Evolutionary conservation across 2,329 filamentous ascomycete species (phyloP).

Genomic region (Colletotrichum lini): DNA sequence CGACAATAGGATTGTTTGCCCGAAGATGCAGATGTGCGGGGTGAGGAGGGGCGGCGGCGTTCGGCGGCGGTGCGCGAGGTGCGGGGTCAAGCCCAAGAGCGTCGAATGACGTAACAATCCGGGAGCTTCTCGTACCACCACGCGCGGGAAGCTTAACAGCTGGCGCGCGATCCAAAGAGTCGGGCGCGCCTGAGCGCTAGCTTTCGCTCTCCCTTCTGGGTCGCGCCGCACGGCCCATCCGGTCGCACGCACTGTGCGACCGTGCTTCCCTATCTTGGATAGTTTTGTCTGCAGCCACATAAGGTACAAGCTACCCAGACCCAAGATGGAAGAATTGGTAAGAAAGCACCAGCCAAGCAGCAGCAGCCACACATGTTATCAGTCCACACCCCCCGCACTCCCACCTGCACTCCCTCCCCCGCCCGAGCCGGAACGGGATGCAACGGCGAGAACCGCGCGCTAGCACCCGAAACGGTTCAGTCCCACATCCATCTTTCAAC

Average conservation of each 20-base stretch:
- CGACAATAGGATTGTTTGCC: background rate
- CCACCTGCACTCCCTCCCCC: conserved; percentile 12
- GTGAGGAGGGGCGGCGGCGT: conserved; percentile 1
- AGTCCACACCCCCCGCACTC: background rate
- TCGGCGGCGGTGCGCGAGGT: conserved; percentile 1
- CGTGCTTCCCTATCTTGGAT: background rate
- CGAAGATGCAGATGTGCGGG: background rate
- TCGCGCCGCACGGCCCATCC: background rate
- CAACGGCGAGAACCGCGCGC: conserved; percentile 43
- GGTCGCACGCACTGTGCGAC: conserved; percentile 12
- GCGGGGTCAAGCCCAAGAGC: conserved; percentile 20
- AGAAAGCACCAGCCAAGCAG: background rate
- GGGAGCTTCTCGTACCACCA: conserved; percentile 1
- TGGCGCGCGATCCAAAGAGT: background rate
- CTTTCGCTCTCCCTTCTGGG: background rate
- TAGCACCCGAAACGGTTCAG: conserved; percentile 27
- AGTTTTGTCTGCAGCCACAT: no score
- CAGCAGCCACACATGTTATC: conserved; percentile 5
- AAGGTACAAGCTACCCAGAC: no score
- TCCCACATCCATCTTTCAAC: conserved; percentile 31
- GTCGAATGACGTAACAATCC: conserved; percentile 33
- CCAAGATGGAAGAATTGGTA: background rate
- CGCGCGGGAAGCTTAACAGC: conserved; percentile 9
- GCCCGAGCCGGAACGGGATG: conserved; percentile 41
- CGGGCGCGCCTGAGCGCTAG: background rate